Evolutionary conservation across 768 basidiomycete species (phyloP).

Genomic region (Boletus subcaerulescens): DNA sequence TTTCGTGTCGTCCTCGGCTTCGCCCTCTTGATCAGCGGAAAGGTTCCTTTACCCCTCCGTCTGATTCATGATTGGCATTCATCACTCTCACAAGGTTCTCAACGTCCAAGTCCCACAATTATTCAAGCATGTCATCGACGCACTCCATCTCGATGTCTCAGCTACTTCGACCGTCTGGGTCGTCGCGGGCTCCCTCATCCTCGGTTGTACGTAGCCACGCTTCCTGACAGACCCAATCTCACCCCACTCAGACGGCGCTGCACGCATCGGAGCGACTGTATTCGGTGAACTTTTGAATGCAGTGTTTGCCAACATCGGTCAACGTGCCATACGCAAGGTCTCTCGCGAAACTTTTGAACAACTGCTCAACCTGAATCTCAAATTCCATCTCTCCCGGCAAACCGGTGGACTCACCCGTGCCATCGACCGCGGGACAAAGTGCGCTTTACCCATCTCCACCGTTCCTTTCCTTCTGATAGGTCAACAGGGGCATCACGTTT

Average conservation of each 20-base stretch:
- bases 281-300: constrained; percentile 93
- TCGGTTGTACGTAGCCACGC: constrained; percentile 71
- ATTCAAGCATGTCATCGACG: constrained; percentile 90
- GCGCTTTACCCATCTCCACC: constrained; percentile 16
- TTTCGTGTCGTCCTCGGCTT: constrained; percentile 82
- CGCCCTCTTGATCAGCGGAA: constrained; percentile 74
- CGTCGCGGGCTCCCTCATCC: constrained; percentile 82
- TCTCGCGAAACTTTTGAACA: constrained; percentile 96
- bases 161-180: constrained; percentile 81
- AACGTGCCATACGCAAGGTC: constrained; percentile 90
- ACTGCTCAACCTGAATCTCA: constrained; percentile 83
- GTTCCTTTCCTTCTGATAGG: not conserved
- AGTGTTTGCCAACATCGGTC: constrained; percentile 93
- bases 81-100: constrained; percentile 55
- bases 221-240: not conserved
- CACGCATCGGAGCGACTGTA: constrained; percentile 84
- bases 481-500: constrained; percentile 87
- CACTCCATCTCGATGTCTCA: constrained; percentile 81
- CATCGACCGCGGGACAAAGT: constrained; percentile 98
- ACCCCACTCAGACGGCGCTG: constrained; percentile 69
- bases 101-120: constrained; percentile 98
- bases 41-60: constrained; percentile 48
- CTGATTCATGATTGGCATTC: not conserved
- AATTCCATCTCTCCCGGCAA: constrained; percentile 89
- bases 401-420: constrained; percentile 95